phyloP scores from a whole-genome alignment of 352 stramenopile species.

The Phytophthora pinifolia region DNA sequence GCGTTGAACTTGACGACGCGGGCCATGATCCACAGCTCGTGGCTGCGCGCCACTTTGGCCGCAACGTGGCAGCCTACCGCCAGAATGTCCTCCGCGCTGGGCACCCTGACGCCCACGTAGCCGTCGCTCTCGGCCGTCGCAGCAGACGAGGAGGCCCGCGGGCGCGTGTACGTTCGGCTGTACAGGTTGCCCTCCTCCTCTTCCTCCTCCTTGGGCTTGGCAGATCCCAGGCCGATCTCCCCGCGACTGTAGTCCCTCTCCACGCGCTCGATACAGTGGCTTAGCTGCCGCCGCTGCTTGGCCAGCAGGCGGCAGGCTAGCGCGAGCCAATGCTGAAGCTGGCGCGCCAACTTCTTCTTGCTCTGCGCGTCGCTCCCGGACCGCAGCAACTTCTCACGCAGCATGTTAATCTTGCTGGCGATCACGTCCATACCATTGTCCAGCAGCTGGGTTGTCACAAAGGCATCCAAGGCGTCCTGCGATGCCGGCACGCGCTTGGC shows the following conservation, averaged over 20 bases:
- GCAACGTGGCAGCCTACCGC: slow-evolving; percentile 57
- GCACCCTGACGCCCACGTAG: slow-evolving; percentile 20
- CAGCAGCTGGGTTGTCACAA: slow-evolving; percentile 75
- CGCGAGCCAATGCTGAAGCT: slow-evolving; percentile 67
- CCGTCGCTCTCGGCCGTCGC: slow-evolving; percentile 10
- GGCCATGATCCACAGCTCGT: slow-evolving; percentile 93
- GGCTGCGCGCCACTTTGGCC: slow-evolving; percentile 72
- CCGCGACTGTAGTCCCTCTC: slow-evolving; percentile 53
- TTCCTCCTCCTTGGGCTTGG: slow-evolving; percentile 23
- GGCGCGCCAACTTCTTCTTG: slow-evolving; percentile 49
- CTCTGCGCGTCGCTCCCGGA: slow-evolving; percentile 25
- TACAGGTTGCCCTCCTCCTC: slow-evolving; percentile 35
- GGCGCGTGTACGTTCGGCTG: slow-evolving; percentile 32
- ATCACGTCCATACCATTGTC: slow-evolving; percentile 81
- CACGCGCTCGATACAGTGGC: slow-evolving; percentile 50
- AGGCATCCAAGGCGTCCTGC: slow-evolving; percentile 61
- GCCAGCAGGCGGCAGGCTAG: slow-evolving; percentile 56
- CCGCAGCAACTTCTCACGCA: slow-evolving; percentile 54
- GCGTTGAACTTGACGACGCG: slow-evolving; percentile 88
- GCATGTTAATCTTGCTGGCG: slow-evolving; percentile 62
- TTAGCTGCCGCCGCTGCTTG: slow-evolving; percentile 53
- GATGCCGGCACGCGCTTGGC: slow-evolving; percentile 30
- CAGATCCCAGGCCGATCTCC: slow-evolving; percentile 27
- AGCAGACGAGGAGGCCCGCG: slow-evolving; percentile 16
- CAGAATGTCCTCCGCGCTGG: slow-evolving; percentile 43